phyloP scores from a whole-genome alignment of 2,329 filamentous ascomycete genomes.

The Cryphonectria parasitica region DNA sequence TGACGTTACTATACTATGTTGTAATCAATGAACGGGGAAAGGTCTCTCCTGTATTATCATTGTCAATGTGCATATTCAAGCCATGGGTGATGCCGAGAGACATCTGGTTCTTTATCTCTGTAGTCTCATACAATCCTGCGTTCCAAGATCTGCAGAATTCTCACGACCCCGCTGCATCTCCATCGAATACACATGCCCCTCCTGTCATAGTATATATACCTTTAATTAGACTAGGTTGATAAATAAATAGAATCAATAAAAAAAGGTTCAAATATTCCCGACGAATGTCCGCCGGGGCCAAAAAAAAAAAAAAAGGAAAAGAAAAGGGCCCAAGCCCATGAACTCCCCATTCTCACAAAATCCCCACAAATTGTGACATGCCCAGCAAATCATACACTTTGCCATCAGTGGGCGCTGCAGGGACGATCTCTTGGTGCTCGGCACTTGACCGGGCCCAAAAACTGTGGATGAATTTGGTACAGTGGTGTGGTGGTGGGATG shows the following conservation, averaged over 20 bases:
- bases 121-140: not conserved
- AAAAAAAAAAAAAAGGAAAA: not conserved
- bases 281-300: not conserved
- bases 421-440: constrained; percentile 27
- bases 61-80: not conserved
- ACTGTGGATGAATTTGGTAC: not conserved
- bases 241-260: not conserved
- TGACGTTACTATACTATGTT: not conserved
- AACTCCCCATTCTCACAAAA: not conserved
- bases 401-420: constrained; percentile 18
- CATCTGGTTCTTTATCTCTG: not conserved
- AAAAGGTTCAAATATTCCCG: not conserved
- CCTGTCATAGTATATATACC: not conserved
- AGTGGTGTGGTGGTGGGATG: not conserved
- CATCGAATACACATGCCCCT: constrained; percentile 1
- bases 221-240: not conserved
- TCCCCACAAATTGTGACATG: not conserved
- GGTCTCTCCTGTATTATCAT: not conserved
- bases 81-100: not conserved
- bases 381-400: constrained; percentile 17
- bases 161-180: not conserved
- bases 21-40: not conserved
- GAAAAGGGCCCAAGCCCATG: not conserved
- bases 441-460: constrained; percentile 25
- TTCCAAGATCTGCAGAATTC: not conserved